Base-by-base conservation (phyloP, 306 rosid genomes). In the Vigna mungo region DNA sequence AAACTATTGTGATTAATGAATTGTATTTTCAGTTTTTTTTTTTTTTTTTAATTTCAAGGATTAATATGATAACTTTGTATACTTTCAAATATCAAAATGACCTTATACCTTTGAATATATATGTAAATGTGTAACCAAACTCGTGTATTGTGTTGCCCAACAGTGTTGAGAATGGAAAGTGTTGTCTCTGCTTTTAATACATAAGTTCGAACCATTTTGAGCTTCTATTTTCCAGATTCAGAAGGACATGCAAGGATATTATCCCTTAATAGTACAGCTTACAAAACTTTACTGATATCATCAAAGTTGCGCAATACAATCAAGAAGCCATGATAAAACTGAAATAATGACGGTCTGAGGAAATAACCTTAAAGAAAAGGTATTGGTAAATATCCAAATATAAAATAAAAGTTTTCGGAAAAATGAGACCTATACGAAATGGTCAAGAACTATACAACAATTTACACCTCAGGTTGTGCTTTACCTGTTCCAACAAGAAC, bases 281-380 rank as follows among this genome's bases (percentile, higher is more conserved):
- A 62, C 61, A 34, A 63, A 34, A 6, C 37, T 61, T 10, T 25
- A 25, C 30, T 30, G 15, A 54, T 41, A 30, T 12, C 9, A 23
- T 73, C 20, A 51, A 72, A 9, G 55, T 72, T 23, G 30, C 52
- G 36, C 68, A 23, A 41, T 25, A 43, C 21, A 74, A 74, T 17
- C 12, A 43, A 1, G 7, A 41, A 56, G 37, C 5, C 46, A 74
- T 21, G 36, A 54, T 72, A 47, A 55, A 71, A 17, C 21, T 15
- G 36, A 47, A 43, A 41, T 56, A 46, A 43, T 74, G 48, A 17
- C 48, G 61, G 60, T 30, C 1, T 61, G 71, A 62, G 67, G 47
- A 46, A 74, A 44, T 44, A 68, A 69, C 61, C 52, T 69, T 62
- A 47, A 13, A 16, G 58, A 66, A 77, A 52, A 77, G 43, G 36